Conservation (phyloP, 2,329 filamentous ascomycete genomes). For the Trichoderma koningii region DNA sequence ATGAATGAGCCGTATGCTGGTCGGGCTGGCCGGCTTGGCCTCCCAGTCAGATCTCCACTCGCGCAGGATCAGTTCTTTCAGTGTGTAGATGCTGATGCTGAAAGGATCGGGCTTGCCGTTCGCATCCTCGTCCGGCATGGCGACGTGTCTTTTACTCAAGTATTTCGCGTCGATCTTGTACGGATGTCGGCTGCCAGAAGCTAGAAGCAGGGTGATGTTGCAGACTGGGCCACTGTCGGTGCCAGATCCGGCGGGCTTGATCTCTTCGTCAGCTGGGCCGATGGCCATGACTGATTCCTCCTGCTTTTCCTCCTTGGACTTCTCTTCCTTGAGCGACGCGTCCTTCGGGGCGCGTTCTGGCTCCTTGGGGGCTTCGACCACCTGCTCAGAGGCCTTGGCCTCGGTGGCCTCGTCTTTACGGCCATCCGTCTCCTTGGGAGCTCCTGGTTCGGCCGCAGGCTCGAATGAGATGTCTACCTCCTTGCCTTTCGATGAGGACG, state of each 20-base stretch:
- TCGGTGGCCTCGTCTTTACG: conserved; percentile 28
- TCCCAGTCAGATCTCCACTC: conserved; percentile 97
- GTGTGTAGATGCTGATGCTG: conserved; percentile 86
- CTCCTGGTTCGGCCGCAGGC: conserved; percentile 33
- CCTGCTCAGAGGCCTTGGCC: not conserved
- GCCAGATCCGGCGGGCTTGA: conserved; percentile 40
- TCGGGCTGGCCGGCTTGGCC: conserved; percentile 78
- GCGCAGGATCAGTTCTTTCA: conserved; percentile 90
- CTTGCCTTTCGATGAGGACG: conserved; percentile 40
- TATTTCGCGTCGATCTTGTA: conserved; percentile 90
- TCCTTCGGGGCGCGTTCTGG: conserved; percentile 29
- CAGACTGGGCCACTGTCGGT: conserved; percentile 51
- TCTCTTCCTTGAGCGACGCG: conserved; percentile 27
- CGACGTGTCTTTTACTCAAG: conserved; percentile 75
- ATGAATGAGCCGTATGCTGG: conserved; percentile 85
- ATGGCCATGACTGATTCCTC: conserved; percentile 46
- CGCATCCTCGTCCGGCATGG: conserved; percentile 66
- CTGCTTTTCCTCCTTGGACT: conserved; percentile 28
- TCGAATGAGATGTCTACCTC: conserved; percentile 34
- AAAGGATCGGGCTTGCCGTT: conserved; percentile 71
- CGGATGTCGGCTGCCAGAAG: conserved; percentile 79
- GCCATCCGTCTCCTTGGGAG: conserved; percentile 24
- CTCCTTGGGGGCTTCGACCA: conserved; percentile 24
- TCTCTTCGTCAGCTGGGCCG: conserved; percentile 48
- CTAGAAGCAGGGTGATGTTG: conserved; percentile 80